These are phyloP conservation scores for Suhomyces pyralidae DNA, from an alignment of 805 yeast species.

Conservation along the genomic window DNA sequence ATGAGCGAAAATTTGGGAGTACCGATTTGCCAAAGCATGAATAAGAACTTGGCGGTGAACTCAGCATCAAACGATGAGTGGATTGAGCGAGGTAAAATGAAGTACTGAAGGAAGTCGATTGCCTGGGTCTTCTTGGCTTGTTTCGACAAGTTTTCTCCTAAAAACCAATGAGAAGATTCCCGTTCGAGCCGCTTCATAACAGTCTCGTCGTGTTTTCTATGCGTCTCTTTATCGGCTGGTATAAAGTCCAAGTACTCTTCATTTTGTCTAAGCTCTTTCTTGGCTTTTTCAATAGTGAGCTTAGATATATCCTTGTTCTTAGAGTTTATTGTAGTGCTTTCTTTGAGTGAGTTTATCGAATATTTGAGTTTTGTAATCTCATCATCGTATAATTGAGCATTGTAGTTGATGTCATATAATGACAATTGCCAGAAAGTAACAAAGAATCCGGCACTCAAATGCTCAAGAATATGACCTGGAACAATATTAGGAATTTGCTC, in stretches of 20 bases:
- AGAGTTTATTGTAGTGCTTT: constrained; percentile 28
- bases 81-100: constrained; percentile 71
- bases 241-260: constrained; percentile 24
- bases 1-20: constrained; percentile 38
- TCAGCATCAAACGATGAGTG: constrained; percentile 84
- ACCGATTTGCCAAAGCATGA: constrained; percentile 42
- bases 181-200: constrained; percentile 24
- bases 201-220: constrained; percentile 37
- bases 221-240: constrained; percentile 44
- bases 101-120: constrained; percentile 50
- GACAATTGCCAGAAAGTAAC: constrained; percentile 71
- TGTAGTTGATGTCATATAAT: constrained; percentile 65
- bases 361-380: constrained; percentile 42
- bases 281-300: constrained; percentile 19
- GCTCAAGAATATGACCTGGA: constrained; percentile 17
- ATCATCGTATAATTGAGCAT: constrained; percentile 46
- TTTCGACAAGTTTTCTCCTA: constrained; percentile 10
- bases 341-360: constrained; percentile 32
- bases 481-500: constrained; percentile 4
- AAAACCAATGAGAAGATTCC: constrained; percentile 42
- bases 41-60: constrained; percentile 59
- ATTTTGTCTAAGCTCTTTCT: constrained; percentile 20
- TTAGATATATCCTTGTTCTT: constrained; percentile 23
- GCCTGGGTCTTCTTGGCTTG: constrained; percentile 4
- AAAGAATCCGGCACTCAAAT: constrained; percentile 44